These are phyloP conservation scores for Penicillium rolfsii DNA, from an alignment of 2,329 filamentous ascomycete genomes.

Conservation along the genomic window DNA sequence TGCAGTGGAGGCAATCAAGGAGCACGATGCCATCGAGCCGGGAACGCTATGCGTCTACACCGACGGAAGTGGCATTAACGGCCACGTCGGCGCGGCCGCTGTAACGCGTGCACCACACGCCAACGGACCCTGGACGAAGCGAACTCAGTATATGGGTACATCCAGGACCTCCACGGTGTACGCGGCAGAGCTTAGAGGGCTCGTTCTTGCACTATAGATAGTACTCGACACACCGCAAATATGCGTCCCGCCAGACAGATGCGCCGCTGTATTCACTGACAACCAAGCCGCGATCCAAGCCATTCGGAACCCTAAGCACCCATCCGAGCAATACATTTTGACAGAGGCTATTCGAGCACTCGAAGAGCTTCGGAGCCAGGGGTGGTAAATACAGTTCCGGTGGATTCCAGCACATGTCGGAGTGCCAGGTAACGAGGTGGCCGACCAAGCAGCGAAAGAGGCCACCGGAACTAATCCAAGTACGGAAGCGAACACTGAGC, in stretches of 20 bases:
- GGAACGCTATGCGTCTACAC: no score
- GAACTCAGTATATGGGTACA: not conserved
- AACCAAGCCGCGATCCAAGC: constrained; percentile 13
- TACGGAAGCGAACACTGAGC: not conserved
- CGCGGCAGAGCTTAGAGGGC: constrained; percentile 5
- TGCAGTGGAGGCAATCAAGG: no score
- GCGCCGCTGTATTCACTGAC: constrained; percentile 12
- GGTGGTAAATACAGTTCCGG: not conserved
- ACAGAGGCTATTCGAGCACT: constrained; percentile 1
- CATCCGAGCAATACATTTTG: constrained; percentile 12
- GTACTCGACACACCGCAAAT: not conserved
- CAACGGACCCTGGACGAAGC: not conserved
- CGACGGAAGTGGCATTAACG: not conserved
- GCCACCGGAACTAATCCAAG: not conserved
- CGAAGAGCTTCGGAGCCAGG: not conserved
- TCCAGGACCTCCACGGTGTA: constrained; percentile 9
- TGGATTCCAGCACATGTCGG: not conserved
- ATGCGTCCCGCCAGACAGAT: not conserved
- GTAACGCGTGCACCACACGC: not conserved
- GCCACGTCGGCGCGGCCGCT: not conserved
- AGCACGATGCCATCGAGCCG: no score
- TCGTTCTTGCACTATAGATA: constrained; percentile 3
- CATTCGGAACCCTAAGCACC: constrained; percentile 15
- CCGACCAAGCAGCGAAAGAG: not conserved
- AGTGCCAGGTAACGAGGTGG: not conserved